Evolutionary conservation across 768 basidiomycete genomes (phyloP), one percentile per base, ranked within the genome.

Genomic region (Neoboletus brunneissimus): DNA sequence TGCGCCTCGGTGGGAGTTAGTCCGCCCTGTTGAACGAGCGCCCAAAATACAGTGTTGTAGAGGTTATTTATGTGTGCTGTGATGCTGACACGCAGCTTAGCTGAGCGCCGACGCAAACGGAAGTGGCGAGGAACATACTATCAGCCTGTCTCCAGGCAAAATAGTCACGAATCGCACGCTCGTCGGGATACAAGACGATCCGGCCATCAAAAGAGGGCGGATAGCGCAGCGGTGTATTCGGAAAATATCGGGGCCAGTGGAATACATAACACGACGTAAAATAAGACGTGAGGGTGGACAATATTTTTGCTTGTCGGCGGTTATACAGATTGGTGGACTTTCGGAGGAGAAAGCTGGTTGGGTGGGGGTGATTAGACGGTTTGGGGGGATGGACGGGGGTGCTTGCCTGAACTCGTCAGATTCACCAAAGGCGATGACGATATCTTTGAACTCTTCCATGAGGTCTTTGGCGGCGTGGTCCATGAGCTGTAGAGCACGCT

Each of bases 111-210:
- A 49, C 35, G 23, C 40, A 46, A n/a, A 25, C n/a, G 25, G 18
- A 9, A 16, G 49, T n/a, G 5, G 18, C 5, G 12, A 13, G 44
- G 12, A 5, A 74, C 92, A 57, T 66, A 96, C 96, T 96, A 68
- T 98, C 96, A 0, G 88, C 90, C 71, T 98, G 97, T 56, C 97
- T 76, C 97, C 97, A 99, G 0, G 91, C 75, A 68, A 98, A 95
- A 69, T 99, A 99, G 70, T 99, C 97, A 9, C 86, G 81, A 10
- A 96, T 77, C 58, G 88, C 84, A 50, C 77, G 79, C 34, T 77
- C 78, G 1, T 77, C 76, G 0, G 96, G 94, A 72, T 98, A 98
- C 16, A 89, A 67, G 0, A 94, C 81, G 46, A 92, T 84, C 47
- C 96, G 79, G 1, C 92, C 94, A 68, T 99, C 97, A 66, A 99